phyloP scores from a whole-genome alignment of 768 basidiomycete species.

The Naematelia aurantialba region DNA sequence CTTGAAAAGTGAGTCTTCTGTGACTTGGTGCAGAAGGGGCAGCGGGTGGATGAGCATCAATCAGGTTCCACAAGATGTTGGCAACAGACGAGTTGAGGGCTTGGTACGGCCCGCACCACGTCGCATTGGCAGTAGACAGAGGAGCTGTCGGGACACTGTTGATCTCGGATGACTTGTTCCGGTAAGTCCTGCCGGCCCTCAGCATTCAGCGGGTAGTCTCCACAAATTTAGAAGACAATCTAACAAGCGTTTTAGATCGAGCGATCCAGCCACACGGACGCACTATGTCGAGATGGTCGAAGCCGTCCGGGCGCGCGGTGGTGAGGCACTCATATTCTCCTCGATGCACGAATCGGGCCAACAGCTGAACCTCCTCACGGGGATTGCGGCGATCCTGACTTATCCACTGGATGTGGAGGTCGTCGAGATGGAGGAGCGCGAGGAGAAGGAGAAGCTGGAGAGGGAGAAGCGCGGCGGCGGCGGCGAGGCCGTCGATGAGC shows the following conservation, averaged over 20 bases:
- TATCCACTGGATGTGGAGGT: conserved; percentile 94
- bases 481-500: conserved; percentile 13
- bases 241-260: conserved; percentile 59
- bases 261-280: conserved; percentile 70
- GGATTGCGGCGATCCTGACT: conserved; percentile 89
- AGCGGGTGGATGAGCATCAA: not conserved
- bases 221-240: not conserved
- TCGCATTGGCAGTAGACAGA: conserved; percentile 80
- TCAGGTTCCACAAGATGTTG: conserved; percentile 96
- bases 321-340: conserved; percentile 92
- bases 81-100: conserved; percentile 90
- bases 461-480: conserved; percentile 32
- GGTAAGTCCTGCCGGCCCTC: conserved; percentile 55
- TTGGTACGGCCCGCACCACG: conserved; percentile 98
- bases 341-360: conserved; percentile 99
- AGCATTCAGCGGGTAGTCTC: not conserved
- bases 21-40: conserved; percentile 9
- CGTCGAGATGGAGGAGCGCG: conserved; percentile 85
- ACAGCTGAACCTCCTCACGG: conserved; percentile 93
- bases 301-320: conserved; percentile 78
- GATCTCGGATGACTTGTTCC: conserved; percentile 91
- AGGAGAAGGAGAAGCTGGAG: conserved; percentile 54
- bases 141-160: conserved; percentile 90
- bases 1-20: conserved; percentile 66
- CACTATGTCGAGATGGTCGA: conserved; percentile 85